Conservation (phyloP, 2,329 filamentous ascomycete genomes). For the Scedosporium boydii region DNA sequence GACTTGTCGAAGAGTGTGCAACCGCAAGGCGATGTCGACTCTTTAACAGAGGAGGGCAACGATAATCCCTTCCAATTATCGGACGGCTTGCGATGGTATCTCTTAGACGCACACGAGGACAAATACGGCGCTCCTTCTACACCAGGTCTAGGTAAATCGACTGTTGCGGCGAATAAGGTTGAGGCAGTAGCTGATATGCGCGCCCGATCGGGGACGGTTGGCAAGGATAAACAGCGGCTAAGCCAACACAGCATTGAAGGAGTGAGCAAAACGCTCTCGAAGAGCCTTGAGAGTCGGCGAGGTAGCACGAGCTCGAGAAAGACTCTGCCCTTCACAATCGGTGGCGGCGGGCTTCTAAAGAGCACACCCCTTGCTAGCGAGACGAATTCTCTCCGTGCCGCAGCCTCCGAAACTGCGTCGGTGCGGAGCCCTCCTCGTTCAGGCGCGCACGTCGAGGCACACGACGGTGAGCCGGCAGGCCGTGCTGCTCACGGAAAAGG, state of each 20-base stretch:
- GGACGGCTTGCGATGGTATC: constrained; percentile 90
- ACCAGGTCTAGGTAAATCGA: constrained; percentile 82
- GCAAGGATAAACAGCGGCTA: constrained; percentile 34
- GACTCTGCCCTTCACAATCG: constrained; percentile 46
- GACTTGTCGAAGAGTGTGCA: constrained; percentile 75
- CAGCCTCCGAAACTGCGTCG: constrained; percentile 29
- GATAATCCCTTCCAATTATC: constrained; percentile 97
- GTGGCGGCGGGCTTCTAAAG: constrained; percentile 31
- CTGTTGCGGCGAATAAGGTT: constrained; percentile 78
- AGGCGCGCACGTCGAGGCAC: not conserved
- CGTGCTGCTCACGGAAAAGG: not conserved
- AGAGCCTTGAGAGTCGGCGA: constrained; percentile 82
- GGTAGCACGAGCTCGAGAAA: constrained; percentile 83
- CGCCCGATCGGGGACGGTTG: constrained; percentile 24
- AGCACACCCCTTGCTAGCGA: constrained; percentile 46
- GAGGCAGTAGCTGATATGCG: constrained; percentile 72
- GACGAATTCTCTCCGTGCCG: constrained; percentile 47
- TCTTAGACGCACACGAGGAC: constrained; percentile 88
- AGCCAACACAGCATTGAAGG: constrained; percentile 54
- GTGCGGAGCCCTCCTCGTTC: constrained; percentile 26
- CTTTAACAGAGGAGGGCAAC: constrained; percentile 59
- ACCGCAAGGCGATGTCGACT: constrained; percentile 36
- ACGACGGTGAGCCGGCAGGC: not conserved
- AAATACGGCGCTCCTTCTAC: constrained; percentile 88
- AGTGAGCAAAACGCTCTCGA: constrained; percentile 69